A percentile compares a stretch with the other conserved stretches of the same genome.
phyloP scores from a whole-genome alignment of 1,284 basidiomycete genomes.

The Amylostereum chailletii region DNA sequence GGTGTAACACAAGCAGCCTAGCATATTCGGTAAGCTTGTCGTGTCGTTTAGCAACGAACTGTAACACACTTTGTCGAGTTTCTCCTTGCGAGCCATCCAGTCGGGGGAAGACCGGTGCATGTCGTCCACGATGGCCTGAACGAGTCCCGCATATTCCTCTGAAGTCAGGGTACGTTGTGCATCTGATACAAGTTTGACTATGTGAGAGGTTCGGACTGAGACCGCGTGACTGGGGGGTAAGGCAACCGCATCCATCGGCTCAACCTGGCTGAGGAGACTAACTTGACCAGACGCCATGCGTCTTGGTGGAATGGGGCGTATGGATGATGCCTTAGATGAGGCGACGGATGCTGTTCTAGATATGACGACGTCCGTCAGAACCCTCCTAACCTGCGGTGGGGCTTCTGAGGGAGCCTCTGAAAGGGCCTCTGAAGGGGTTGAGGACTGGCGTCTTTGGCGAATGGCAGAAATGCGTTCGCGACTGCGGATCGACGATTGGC shows the following conservation, averaged over 20 bases:
- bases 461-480: not conserved
- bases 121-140: constrained; percentile 26
- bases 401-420: not conserved
- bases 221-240: constrained; percentile 1
- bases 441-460: not conserved
- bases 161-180: not conserved
- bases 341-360: not conserved
- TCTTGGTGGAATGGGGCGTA: not conserved
- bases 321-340: not conserved
- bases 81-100: constrained; percentile 44
- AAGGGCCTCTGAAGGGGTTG: not conserved
- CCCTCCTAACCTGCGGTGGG: not conserved
- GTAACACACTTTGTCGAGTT: no score
- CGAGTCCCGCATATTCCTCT: constrained; percentile 13
- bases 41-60: no score
- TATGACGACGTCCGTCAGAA: no score
- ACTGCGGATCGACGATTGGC: not conserved
- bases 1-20: no score
- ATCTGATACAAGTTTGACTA: constrained; percentile 13
- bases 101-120: constrained; percentile 51
- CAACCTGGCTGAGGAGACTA: not conserved
- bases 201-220: constrained; percentile 11
- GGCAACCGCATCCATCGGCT: not conserved
- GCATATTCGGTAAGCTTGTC: no score
- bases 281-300: not conserved